Conservation (phyloP, 2,329 filamentous ascomycete genomes). For the Aspergillus bombycis region DNA sequence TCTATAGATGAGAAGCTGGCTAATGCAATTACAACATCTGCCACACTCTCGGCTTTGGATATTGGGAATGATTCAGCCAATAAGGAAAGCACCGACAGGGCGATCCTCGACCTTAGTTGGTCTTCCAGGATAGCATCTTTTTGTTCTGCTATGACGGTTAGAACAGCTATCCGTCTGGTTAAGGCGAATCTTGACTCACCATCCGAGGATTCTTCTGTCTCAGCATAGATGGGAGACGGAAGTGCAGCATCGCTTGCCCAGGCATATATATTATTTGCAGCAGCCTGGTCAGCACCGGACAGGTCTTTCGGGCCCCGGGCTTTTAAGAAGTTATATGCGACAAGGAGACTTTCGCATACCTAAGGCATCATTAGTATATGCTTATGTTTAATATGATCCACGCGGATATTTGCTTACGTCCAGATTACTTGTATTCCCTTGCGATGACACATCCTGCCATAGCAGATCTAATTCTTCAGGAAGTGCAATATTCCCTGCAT, state of each 20-base stretch:
- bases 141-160: slow-evolving; percentile 20
- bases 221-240: slow-evolving; percentile 37
- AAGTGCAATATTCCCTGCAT: slow-evolving; percentile 12
- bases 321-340: slow-evolving; percentile 30
- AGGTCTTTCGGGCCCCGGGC: slow-evolving; percentile 18
- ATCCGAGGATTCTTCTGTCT: slow-evolving; percentile 28
- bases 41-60: slow-evolving; percentile 20
- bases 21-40: slow-evolving; percentile 35
- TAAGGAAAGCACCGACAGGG: slow-evolving; percentile 31
- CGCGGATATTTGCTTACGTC: slow-evolving; percentile 25
- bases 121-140: slow-evolving; percentile 26
- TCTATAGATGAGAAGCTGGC: slow-evolving; percentile 35
- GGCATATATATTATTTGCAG: slow-evolving; percentile 31
- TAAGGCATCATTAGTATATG: slow-evolving; percentile 16
- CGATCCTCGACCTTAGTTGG: slow-evolving; percentile 32
- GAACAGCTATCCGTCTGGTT: neutral
- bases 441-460: slow-evolving; percentile 35
- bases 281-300: slow-evolving; percentile 26
- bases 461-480: slow-evolving; percentile 26
- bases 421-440: slow-evolving; percentile 22
- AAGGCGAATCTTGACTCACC: slow-evolving; percentile 10
- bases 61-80: slow-evolving; percentile 25
- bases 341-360: slow-evolving; percentile 37
- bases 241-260: slow-evolving; percentile 38
- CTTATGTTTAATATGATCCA: neutral